Conservation (phyloP, 345 rosid species). For the Jatropha curcas region DNA sequence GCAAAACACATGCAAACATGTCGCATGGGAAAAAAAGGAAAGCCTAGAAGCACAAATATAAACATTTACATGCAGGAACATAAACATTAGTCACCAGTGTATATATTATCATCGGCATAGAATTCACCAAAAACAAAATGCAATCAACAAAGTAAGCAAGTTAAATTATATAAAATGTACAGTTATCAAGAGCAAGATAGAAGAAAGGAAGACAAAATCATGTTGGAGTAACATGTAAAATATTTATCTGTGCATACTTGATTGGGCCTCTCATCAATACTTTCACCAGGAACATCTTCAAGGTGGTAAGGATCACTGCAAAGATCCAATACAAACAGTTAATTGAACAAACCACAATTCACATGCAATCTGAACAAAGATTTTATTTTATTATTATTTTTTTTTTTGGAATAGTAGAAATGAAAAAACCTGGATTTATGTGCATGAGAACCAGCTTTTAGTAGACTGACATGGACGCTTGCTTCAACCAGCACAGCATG, state of each 20-base stretch:
- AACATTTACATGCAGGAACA: neutral
- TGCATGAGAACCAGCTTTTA: constrained; percentile 55
- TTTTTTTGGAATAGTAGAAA: neutral
- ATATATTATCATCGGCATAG: neutral
- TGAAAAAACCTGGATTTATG: constrained; percentile 67
- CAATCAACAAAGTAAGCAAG: neutral
- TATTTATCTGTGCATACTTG: constrained; percentile 47
- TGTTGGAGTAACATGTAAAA: neutral
- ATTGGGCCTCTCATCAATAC: constrained; percentile 40
- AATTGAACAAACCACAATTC: constrained; percentile 12
- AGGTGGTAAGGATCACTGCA: constrained; percentile 43
- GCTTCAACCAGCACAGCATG: constrained; percentile 84
- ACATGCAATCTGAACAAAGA: constrained; percentile 9
- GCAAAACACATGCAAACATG: neutral
- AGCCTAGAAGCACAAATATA: neutral
- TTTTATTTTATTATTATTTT: too few species aligned
- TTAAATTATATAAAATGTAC: too few species aligned
- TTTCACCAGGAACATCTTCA: constrained; percentile 45
- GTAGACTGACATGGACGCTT: constrained; percentile 68
- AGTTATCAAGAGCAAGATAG: neutral
- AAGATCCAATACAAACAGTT: constrained; percentile 27
- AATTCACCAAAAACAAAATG: constrained; percentile 4
- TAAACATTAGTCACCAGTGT: neutral
- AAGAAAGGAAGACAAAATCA: neutral
- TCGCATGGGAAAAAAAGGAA: neutral